Conservation (phyloP, 2,329 filamentous ascomycete genomes). For the Fusarium equiseti region DNA sequence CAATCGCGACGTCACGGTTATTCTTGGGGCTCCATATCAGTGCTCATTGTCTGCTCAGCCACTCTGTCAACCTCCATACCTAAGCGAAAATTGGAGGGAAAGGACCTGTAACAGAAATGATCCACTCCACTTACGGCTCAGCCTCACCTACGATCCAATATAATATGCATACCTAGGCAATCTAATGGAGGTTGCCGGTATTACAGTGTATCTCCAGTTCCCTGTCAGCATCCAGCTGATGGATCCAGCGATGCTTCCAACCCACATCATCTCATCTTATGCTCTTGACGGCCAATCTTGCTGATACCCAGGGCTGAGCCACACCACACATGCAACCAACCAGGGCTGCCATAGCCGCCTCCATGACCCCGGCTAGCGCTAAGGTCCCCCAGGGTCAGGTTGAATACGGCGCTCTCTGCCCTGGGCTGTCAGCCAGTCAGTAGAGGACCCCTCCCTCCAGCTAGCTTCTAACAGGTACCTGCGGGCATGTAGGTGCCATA, state of each 20-base stretch:
- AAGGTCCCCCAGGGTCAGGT: conserved; percentile 17
- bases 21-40: background rate
- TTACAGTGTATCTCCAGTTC: conserved; percentile 5
- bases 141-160: conserved; percentile 21
- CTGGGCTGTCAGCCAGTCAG: conserved; percentile 17
- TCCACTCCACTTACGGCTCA: conserved; percentile 22
- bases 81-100: conserved; percentile 22
- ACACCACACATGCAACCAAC: conserved; percentile 26
- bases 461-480: background rate
- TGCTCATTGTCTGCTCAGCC: conserved; percentile 17
- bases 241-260: conserved; percentile 26
- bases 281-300: background rate
- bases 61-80: background rate
- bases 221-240: conserved; percentile 24
- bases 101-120: conserved; percentile 1
- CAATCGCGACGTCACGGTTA: background rate
- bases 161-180: background rate
- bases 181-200: conserved; percentile 8
- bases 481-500: background rate
- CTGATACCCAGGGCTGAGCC: conserved; percentile 7
- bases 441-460: conserved; percentile 18
- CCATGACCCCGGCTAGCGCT: conserved; percentile 9
- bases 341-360: conserved; percentile 11
- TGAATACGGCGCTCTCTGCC: conserved; percentile 20
- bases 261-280: conserved; percentile 11